Evolutionary conservation across 257 asterid species (phyloP), one percentile per base, ranked within the genome.

Genomic region (Solanum paucissectum): DNA sequence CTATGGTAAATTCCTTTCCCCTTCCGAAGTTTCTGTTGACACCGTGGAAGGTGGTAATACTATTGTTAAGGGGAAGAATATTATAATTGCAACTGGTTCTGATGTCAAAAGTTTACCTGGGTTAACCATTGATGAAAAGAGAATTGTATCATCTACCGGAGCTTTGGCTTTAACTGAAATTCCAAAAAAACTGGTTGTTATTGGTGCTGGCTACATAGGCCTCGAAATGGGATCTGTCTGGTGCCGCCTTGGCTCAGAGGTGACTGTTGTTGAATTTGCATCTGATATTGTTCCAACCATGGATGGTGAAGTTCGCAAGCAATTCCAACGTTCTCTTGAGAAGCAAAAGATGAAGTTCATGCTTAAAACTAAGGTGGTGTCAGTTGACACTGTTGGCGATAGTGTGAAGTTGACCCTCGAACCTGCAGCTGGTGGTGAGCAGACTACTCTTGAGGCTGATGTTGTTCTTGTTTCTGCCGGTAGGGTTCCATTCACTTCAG

Each of bases 201-300:
- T 97, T 55, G 99, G 99, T n/a, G 99, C 99, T 40, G 99, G 99
- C 21, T 97, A 97, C 87, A 97, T 95, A 72, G 99, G 98, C 83
- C 98, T 97, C 40, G 99, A 97, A 90, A 97, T 97, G 99, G 99
- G 99, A 27, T 96, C 98, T 68, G 98, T 97, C n/a, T 96, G 99
- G 99, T 96, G 95, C 21, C 98, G 99, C 49, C 94, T 94, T 79
- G 99, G 99, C 73, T 96, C 99, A 20, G 97, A 97, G 92, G 95
- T 97, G 37, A 94, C 95, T 32, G 98, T 97, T 52, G 99, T 97
- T 83, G 99, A 96, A 89, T 97, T 97, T 87, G 99, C 94, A 46
- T 60, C 97, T 0, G 99, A 95, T 79, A 97, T 96, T 83, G 99
- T 95, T 88, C 99, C 99, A 11, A 89, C 95, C 46, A 97, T 97